Conservation (phyloP, 257 asterid genomes). For the Prunella vulgaris region DNA sequence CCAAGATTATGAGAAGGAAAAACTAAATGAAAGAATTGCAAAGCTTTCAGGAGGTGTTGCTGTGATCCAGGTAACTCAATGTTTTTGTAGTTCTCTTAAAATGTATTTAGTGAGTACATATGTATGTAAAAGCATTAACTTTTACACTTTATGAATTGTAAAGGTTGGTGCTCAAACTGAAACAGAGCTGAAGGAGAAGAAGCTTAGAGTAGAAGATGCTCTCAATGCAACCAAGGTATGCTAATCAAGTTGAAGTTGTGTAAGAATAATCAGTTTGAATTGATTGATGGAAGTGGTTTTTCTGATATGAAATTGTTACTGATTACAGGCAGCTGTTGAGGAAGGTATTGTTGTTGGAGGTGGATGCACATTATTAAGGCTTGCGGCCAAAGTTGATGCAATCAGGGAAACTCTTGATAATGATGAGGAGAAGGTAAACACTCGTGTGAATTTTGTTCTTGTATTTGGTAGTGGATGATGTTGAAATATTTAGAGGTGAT, state of each 20-base stretch:
- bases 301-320: neutral
- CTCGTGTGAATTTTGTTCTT: neutral
- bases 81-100: neutral
- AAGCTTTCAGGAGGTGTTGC: conserved; percentile 98
- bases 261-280: neutral
- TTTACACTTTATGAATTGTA: conserved; percentile 12
- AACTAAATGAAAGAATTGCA: conserved; percentile 85
- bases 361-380: conserved; percentile 88
- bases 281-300: neutral
- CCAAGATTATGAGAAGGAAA: conserved; percentile 91
- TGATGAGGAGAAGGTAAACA: conserved; percentile 80
- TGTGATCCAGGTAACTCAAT: conserved; percentile 73
- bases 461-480: neutral
- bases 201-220: conserved; percentile 98
- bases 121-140: neutral
- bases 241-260: neutral
- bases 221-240: conserved; percentile 93
- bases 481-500: neutral
- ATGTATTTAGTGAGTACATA: neutral
- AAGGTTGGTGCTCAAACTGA: conserved; percentile 99
- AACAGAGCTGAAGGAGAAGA: conserved; percentile 93
- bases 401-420: conserved; percentile 71
- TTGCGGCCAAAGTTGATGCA: conserved; percentile 86
- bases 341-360: conserved; percentile 99
- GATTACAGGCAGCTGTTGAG: conserved; percentile 93